Conservation (phyloP, 306 rosid genomes). For the Quercus bicolor region DNA sequence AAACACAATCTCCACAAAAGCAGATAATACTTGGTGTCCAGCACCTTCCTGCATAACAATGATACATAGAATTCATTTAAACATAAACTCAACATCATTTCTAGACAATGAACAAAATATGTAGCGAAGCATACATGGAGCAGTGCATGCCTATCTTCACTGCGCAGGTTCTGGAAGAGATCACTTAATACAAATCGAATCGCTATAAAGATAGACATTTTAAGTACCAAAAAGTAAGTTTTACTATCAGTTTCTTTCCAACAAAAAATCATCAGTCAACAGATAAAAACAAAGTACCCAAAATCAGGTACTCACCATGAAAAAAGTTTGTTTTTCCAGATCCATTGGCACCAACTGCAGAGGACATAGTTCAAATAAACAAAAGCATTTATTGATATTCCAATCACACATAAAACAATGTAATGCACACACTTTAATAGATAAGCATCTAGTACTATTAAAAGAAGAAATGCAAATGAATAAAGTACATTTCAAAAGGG, state of each 20-base stretch:
- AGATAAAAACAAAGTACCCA: neutral
- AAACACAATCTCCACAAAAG: conserved; percentile 97
- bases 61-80: conserved; percentile 3
- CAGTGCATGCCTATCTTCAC: conserved; percentile 78
- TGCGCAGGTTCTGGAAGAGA: conserved; percentile 80
- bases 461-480: conserved; percentile 5
- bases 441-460: neutral
- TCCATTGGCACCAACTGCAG: conserved; percentile 97
- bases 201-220: conserved; percentile 39
- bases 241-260: conserved; percentile 9
- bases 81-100: neutral
- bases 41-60: conserved; percentile 79
- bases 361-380: conserved; percentile 6
- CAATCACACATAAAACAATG: neutral
- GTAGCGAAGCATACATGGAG: conserved; percentile 72
- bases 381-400: conserved; percentile 5
- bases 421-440: neutral
- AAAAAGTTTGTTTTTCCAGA: conserved; percentile 97
- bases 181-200: conserved; percentile 94
- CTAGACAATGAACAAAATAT: conserved; percentile 4
- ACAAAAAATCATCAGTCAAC: conserved; percentile 10
- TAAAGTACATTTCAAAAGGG: neutral
- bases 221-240: neutral
- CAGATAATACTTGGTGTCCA: conserved; percentile 84
- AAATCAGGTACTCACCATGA: conserved; percentile 54